phyloP scores from a whole-genome alignment of 2,329 filamentous ascomycete genomes.

The Claviceps quebecensis region DNA sequence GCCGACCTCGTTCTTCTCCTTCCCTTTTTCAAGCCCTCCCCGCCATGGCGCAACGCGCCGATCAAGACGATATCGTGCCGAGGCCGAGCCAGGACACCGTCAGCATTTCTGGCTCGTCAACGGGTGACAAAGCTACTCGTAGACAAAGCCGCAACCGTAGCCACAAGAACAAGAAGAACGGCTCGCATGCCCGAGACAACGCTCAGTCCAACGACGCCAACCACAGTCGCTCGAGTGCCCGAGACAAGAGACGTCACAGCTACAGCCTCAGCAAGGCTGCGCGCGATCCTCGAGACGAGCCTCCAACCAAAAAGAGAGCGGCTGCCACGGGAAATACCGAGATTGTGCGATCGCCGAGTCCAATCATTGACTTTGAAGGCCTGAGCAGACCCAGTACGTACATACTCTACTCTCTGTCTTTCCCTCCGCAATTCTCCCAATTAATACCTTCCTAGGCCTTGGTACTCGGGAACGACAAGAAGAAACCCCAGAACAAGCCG shows the following conservation, averaged over 20 bases:
- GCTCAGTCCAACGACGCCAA: constrained; percentile 13
- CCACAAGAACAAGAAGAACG: constrained; percentile 15
- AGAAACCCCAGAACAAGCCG: constrained; percentile 31
- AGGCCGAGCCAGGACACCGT: constrained; percentile 16
- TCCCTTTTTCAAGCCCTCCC: not conserved
- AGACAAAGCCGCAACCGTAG: constrained; percentile 15
- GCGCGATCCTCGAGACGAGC: constrained; percentile 45
- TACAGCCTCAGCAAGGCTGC: constrained; percentile 46
- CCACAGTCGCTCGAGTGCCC: constrained; percentile 16
- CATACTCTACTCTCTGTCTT: not conserved
- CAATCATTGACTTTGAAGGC: constrained; percentile 48
- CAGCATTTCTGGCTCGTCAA: constrained; percentile 17
- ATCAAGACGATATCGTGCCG: constrained; percentile 13
- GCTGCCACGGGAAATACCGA: constrained; percentile 8
- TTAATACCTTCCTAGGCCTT: constrained; percentile 25
- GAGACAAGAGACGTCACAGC: constrained; percentile 34
- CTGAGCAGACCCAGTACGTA: constrained; percentile 42
- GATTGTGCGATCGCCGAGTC: constrained; percentile 27
- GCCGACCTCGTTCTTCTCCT: not conserved
- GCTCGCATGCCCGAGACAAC: constrained; percentile 9
- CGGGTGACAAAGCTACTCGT: constrained; percentile 15
- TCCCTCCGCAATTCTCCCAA: not conserved
- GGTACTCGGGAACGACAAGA: constrained; percentile 52
- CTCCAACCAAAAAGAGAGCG: constrained; percentile 24
- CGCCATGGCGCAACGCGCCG: constrained; percentile 17